Evolutionary conservation across 768 basidiomycete species (phyloP), one percentile per base, ranked within the genome.

Genomic region (Kwoniella pini): DNA sequence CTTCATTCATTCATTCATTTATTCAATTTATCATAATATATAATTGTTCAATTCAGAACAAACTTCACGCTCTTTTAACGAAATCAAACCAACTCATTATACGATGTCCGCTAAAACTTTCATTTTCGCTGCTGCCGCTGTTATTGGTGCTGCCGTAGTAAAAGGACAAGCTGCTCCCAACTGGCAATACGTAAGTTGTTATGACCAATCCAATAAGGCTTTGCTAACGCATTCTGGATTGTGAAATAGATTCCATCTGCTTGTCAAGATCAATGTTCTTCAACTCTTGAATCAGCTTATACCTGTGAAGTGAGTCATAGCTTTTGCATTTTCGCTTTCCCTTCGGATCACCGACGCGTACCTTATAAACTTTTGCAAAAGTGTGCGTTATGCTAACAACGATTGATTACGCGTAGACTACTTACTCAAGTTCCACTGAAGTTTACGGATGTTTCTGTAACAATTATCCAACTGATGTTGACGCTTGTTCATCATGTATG

Each of bases 381-480:
- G 6, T 21, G 38, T 22, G 21, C 3, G 13, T 10, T 27, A 30
- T 49, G 33, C 60, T 61, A 22, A 54, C 33, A 36, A 15, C 33
- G 33, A 7, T 7, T n/a, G 13, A 2, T 31, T 19, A 38, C n/a
- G 10, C 44, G 19, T 24, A 62, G 54, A 62, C 60, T 48, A 55
- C 24, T 30, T 62, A 50, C 54, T 43, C n/a, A 10, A 27, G 4
- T 31, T 44, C 62, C 26, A 67, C 67, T 30, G 60, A 68, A 55
- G 59, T 72, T 59, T 72, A 73, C 63, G 75, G 68, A 11, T 79
- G 77, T 61, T 77, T 75, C 75, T 79, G 77, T 48, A 60, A 60
- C 66, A 62, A 63, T 31, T 59, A 69, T 64, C 74, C 76, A 11
- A 63, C 71, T 49, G 74, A 74, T 51, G 62, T 74, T 50, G 36